Conservation (phyloP, 345 rosid genomes). For the Leavenworthia alabamica region DNA sequence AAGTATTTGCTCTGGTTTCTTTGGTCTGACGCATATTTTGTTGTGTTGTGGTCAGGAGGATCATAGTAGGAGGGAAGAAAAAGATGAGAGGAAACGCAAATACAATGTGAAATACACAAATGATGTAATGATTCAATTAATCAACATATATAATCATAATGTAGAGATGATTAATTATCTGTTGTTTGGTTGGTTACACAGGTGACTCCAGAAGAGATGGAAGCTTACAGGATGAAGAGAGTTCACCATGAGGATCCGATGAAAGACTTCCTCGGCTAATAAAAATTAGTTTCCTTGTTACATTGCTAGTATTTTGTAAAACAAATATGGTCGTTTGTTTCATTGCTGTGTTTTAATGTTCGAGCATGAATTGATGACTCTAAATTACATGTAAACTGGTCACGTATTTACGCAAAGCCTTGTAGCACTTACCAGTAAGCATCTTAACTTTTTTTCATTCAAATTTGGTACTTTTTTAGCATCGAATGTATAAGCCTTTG, state of each 20-base stretch:
- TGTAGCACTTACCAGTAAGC: no score
- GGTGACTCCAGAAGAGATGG: conserved; percentile 77
- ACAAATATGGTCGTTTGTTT: no score
- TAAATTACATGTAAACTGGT: no score
- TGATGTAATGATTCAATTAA: conserved; percentile 35
- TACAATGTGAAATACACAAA: conserved; percentile 53
- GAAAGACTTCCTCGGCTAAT: conserved; percentile 24
- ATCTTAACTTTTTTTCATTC: no score
- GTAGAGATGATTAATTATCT: not conserved
- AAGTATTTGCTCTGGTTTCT: not conserved
- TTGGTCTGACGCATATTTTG: not conserved
- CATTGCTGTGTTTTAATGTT: no score
- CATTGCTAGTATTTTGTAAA: not conserved
- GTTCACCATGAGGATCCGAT: conserved; percentile 69
- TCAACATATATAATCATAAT: not conserved
- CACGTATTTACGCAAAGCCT: no score
- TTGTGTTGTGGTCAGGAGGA: conserved; percentile 48
- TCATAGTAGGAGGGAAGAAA: conserved; percentile 41
- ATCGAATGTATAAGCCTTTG: no score
- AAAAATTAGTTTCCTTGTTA: not conserved
- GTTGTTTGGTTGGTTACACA: conserved; percentile 18
- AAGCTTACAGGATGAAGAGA: conserved; percentile 72
- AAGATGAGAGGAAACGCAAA: conserved; percentile 61
- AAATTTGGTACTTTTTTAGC: no score
- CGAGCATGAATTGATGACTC: no score